phyloP scores from a whole-genome alignment of 148 eudicot genomes.

The Arctostaphylos glauca region DNA sequence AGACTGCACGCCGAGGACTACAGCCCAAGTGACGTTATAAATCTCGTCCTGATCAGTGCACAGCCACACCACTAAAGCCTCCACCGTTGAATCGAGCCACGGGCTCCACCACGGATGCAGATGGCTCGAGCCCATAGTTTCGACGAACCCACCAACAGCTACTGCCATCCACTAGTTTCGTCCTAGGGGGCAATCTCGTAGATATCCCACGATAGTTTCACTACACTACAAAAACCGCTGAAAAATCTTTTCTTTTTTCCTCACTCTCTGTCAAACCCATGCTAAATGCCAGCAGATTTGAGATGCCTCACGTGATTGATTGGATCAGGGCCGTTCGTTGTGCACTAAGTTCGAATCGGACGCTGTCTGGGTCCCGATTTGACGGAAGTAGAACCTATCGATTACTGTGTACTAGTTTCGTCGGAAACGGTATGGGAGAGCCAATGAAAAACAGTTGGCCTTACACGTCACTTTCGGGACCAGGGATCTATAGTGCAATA shows the following conservation, averaged over 20 bases:
- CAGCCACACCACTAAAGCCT: not conserved
- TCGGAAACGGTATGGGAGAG: not conserved
- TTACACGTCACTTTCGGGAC: not conserved
- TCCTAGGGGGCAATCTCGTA: not conserved
- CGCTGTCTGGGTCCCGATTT: too few relatives aligned
- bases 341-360: not conserved
- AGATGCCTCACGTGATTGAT: not conserved
- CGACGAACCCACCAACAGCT: not conserved
- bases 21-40: not conserved
- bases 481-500: too few relatives aligned
- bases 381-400: not conserved
- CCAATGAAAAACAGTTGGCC: not conserved
- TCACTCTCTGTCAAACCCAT: too few relatives aligned
- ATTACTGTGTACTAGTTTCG: not conserved
- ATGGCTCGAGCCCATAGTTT: conserved; percentile 1
- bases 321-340: not conserved
- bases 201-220: not conserved
- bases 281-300: not conserved
- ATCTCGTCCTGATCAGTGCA: not conserved
- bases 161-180: conserved; percentile 5
- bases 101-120: conserved; percentile 17
- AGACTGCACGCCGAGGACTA: not conserved
- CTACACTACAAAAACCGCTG: too few relatives aligned
- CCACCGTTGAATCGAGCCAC: conserved; percentile 2
- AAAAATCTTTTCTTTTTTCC: not conserved